phyloP scores from a whole-genome alignment of 1,284 basidiomycete species.

The Cutaneotrichosporon sp. region DNA sequence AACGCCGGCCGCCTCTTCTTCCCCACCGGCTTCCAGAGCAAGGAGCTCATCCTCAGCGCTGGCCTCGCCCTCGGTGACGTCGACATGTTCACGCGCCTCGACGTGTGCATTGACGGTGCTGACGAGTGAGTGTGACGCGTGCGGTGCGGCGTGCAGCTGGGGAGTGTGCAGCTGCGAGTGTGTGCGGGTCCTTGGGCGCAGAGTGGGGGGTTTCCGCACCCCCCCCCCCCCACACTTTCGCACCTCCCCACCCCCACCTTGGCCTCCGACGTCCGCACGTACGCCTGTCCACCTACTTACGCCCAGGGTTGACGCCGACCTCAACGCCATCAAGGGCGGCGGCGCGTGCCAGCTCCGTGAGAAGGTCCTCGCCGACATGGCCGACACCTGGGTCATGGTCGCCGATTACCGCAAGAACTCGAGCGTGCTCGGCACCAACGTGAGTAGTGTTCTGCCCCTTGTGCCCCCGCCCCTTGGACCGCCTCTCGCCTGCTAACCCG shows the following conservation, averaged over 20 bases:
- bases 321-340: conserved; percentile 98
- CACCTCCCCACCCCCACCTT: neutral
- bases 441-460: too few relatives aligned
- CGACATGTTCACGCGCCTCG: conserved; percentile 83
- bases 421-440: conserved; percentile 75
- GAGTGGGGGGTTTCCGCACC: too few relatives aligned
- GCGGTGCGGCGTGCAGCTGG: neutral
- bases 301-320: conserved; percentile 73
- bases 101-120: conserved; percentile 96
- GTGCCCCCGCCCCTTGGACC: too few relatives aligned
- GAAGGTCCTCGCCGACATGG: conserved; percentile 95
- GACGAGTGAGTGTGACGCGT: conserved; percentile 76
- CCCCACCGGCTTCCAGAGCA: conserved; percentile 94
- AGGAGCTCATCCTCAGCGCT: conserved; percentile 82
- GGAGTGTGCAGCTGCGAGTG: neutral
- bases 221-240: neutral
- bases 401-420: conserved; percentile 96
- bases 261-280: too few relatives aligned
- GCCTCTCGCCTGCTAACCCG: neutral
- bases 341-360: conserved; percentile 96
- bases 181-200: too few relatives aligned
- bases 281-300: neutral
- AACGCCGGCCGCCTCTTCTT: conserved; percentile 85
- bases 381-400: conserved; percentile 91
- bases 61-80: conserved; percentile 86